Percentiles rank a stretch among this genome's conserved stretches.
These are phyloP conservation scores for Globisporangium yorkense DNA, from an alignment of 352 stramenopile species.

Conservation along the genomic window DNA sequence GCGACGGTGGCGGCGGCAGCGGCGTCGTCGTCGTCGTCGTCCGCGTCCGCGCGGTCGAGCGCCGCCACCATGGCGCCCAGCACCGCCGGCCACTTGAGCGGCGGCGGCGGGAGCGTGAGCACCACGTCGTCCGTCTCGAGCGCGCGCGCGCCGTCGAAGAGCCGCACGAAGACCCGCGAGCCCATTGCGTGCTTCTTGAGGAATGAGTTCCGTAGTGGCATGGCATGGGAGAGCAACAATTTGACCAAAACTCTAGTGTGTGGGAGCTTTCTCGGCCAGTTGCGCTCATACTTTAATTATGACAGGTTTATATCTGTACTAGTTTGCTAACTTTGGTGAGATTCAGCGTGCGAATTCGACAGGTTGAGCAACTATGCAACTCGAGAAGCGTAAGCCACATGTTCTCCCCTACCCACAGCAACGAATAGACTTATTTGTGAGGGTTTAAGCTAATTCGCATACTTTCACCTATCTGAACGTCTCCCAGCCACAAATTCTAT, in stretches of 20 bases:
- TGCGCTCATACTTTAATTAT: no score
- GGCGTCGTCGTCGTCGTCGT: constrained; percentile 34
- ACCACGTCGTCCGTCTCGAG: constrained; percentile 60
- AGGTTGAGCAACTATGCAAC: not conserved
- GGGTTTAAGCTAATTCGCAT: not conserved
- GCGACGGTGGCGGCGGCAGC: constrained; percentile 3
- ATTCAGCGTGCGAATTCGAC: not conserved
- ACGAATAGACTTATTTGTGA: not conserved
- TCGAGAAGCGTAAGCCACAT: not conserved
- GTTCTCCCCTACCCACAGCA: not conserved
- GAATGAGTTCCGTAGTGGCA: no score
- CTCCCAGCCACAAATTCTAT: not conserved
- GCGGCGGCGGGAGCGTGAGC: constrained; percentile 53
- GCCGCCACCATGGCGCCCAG: constrained; percentile 58
- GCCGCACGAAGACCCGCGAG: constrained; percentile 71
- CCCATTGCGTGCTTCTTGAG: constrained; percentile 18
- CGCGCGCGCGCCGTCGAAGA: constrained; percentile 48
- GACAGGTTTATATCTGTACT: no score
- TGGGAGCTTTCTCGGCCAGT: no score
- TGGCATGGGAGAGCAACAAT: not conserved
- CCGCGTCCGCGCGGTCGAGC: constrained; percentile 39
- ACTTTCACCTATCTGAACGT: no score
- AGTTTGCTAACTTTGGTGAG: not conserved
- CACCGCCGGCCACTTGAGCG: constrained; percentile 62
- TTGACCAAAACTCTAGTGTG: no score